Percentiles rank a stretch among this genome's conserved stretches.
Conservation (phyloP, 148 eudicot genomes). For the Cornus florida region DNA sequence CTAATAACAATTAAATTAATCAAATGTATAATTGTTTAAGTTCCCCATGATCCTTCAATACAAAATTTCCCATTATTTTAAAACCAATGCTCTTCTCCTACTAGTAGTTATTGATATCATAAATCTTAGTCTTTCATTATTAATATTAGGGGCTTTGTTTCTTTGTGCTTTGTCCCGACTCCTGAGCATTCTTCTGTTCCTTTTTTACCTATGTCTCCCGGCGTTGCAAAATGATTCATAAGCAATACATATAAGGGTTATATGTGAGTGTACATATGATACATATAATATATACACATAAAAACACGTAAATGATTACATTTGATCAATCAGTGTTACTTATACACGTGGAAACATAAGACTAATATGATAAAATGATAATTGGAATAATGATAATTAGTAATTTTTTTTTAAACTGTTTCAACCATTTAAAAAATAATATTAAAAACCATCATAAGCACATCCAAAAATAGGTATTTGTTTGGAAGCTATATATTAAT, state of each 20-base stretch:
- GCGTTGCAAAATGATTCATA: constrained; percentile 20
- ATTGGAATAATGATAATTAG: too few species aligned
- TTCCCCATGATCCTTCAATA: constrained; percentile 3
- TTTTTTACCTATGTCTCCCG: constrained; percentile 13
- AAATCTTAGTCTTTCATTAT: constrained; percentile 11
- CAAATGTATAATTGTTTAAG: background rate
- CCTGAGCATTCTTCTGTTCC: constrained; percentile 16
- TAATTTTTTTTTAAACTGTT: too few species aligned
- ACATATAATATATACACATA: too few species aligned
- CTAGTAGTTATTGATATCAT: constrained; percentile 5
- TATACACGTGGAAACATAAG: too few species aligned
- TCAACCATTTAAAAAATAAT: too few species aligned
- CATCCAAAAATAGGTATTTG: too few species aligned
- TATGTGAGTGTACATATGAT: background rate
- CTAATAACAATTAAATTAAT: background rate
- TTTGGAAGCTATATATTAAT: too few species aligned
- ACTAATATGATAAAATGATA: too few species aligned
- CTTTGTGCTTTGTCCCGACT: constrained; percentile 17
- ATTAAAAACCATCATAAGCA: too few species aligned
- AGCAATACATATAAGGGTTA: background rate
- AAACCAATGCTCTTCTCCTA: background rate
- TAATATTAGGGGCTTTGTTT: constrained; percentile 9
- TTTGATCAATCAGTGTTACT: too few species aligned
- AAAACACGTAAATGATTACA: too few species aligned
- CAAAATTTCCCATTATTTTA: background rate